Evolutionary conservation across 805 yeast species (phyloP), one percentile per base, ranked within the genome.

Genomic region (Pichia paraexigua): DNA sequence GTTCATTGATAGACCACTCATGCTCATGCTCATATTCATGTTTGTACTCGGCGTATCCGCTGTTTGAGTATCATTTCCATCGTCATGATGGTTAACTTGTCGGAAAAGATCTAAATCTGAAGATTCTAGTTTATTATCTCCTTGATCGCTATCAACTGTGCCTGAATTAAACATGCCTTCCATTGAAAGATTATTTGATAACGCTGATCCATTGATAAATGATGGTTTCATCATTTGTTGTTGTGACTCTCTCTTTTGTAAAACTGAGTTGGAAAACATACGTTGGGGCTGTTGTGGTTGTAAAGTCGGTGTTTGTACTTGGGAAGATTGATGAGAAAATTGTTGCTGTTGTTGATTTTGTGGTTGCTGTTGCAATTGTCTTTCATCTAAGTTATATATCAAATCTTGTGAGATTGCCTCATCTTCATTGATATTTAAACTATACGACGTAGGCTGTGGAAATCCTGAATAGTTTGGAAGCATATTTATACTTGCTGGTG

Each of bases 41-140:
- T 40, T 40, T 18, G 24, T 40, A 13, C 12, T 40, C 1, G 22
- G 24, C 7, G 39, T 35, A 15, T 42, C 21, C 3, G 12, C 21
- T 5, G 18, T 25, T 20, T 25, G 22, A n/a, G n/a, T 22, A 25
- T 42, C 32, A 22, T 22, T 21, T 5, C 15, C 46, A 28, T 11
- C 39, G 13, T 43, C 28, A 17, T 22, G 17, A 21, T 44, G 25
- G 28, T 47, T 21, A 17, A 21, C 44, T 44, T 44, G 48, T 10
- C 53, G 35, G 32, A 54, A 54, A 24, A 54, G 41, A 44, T 54
- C 57, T 21, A 54, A 49, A 17, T 49, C 57, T 13, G 54, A 48
- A 4, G 57, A 54, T 24, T 54, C 51, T 3, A 48, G 13, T 15
- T 48, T 48, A 8, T 40, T 21, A 2, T 48, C 57, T 18, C 51